Evolutionary conservation across 345 rosid species (phyloP), one percentile per base, ranked within the genome.

Genomic region (Moricandia moricandioides): DNA sequence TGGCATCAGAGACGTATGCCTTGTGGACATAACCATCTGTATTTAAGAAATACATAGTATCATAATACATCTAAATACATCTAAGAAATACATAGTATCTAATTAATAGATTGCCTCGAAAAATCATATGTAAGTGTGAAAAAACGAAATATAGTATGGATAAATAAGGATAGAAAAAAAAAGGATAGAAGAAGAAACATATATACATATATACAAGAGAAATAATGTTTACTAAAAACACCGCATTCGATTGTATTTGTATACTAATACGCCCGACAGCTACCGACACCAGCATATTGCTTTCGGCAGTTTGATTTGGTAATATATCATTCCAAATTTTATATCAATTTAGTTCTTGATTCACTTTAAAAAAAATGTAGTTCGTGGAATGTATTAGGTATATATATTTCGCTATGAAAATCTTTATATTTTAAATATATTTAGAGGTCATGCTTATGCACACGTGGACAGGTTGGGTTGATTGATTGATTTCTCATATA

Each of bases 251-350:
- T 52, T 31, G 12, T 70, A 33, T 69, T 27, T 76, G 0, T 37
- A 1, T 30, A 30, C 37, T 29, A 7, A 14, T 52, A 62, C 68
- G 76, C 61, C 55, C 56, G 55, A 12, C 80, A 77, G 49, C 67
- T 43, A 77, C 76, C 76, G 58, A 77, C 80, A 77, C 71, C 49
- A 37, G 47, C 67, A 34, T 34, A 45, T 54, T 77, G 76, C 72
- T 77, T 77, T 77, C 72, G 76, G 76, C 72, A 63, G 27, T 55
- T 17, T 55, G 80, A 65, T 70, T 77, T 70, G 67, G 55, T 56
- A 8, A 63, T 57, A 70, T 57, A 56, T 64, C 31, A 45, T 24
- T 70, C 76, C 54, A 57, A 63, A 55, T 0, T 10, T 63, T 29
- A 56, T 56, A 7, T 62, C 26, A 21, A 33, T 31, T 39, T 0